Percentiles rank a stretch among this genome's conserved stretches.
Evolutionary conservation across 2,329 filamentous ascomycete species (phyloP).

Genomic region (Escovopsis weberi): DNA sequence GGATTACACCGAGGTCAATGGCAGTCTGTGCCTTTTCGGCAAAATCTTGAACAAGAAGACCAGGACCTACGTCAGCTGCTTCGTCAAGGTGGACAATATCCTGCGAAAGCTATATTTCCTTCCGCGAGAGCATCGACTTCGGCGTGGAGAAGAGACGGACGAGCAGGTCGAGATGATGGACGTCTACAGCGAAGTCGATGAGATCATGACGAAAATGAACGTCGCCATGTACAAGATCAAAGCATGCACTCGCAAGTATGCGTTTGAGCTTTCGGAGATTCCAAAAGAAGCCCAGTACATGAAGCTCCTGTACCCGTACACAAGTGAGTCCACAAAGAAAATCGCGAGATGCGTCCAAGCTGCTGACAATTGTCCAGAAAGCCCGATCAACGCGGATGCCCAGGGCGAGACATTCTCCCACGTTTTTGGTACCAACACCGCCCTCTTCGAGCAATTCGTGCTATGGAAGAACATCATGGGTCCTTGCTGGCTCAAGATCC

Average conservation of each 20-base stretch:
- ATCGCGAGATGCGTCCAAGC: background rate
- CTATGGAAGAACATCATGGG: constrained; percentile 99
- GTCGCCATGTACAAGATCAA: constrained; percentile 93
- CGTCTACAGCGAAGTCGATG: constrained; percentile 80
- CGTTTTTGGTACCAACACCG: constrained; percentile 85
- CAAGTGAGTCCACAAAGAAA: constrained; percentile 35
- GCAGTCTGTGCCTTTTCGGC: constrained; percentile 84
- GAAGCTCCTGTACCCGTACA: constrained; percentile 92
- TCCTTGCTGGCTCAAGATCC: constrained; percentile 89
- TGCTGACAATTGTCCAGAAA: constrained; percentile 31
- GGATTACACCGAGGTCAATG: constrained; percentile 86
- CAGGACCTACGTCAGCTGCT: constrained; percentile 71
- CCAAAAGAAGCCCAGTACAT: constrained; percentile 85
- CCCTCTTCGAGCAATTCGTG: constrained; percentile 94
- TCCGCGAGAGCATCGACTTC: constrained; percentile 49
- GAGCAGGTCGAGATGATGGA: constrained; percentile 77
- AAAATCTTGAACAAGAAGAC: constrained; percentile 87
- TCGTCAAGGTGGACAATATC: constrained; percentile 92
- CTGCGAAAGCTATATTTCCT: constrained; percentile 86
- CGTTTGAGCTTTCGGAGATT: constrained; percentile 78
- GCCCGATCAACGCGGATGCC: constrained; percentile 52
- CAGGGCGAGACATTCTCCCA: constrained; percentile 84
- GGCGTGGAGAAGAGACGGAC: constrained; percentile 50
- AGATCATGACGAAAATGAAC: constrained; percentile 72
- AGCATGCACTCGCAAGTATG: constrained; percentile 76